Percentiles rank a stretch among this genome's conserved stretches.
Evolutionary conservation across 1,139 yeast species (phyloP).

Genomic region (Kodamaea ohmeri): DNA sequence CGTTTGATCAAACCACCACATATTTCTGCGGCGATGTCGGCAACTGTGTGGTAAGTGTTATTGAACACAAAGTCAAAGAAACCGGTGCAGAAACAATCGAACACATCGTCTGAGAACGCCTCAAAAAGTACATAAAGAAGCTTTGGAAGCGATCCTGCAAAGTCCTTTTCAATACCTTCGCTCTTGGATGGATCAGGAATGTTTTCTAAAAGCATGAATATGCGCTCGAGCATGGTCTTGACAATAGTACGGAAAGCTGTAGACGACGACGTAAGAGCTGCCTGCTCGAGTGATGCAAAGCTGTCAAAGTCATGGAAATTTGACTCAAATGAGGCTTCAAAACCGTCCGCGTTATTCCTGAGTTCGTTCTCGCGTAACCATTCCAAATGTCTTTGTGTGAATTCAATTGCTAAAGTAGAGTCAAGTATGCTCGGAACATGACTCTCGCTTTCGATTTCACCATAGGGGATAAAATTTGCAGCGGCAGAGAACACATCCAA

Average conservation of each 20-base stretch:
- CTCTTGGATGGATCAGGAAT: constrained; percentile 61
- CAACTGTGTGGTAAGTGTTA: constrained; percentile 62
- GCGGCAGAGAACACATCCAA: constrained; percentile 69
- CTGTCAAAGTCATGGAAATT: not conserved
- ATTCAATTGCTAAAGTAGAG: constrained; percentile 63
- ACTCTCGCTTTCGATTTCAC: constrained; percentile 33
- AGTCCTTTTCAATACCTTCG: constrained; percentile 48
- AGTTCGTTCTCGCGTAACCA: constrained; percentile 36
- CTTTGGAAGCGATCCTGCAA: constrained; percentile 60
- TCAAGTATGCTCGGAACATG: constrained; percentile 49
- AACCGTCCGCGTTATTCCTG: not conserved
- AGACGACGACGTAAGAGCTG: constrained; percentile 72
- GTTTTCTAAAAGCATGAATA: constrained; percentile 70
- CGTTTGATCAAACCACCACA: constrained; percentile 68
- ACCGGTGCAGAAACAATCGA: constrained; percentile 48
- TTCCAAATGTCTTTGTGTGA: constrained; percentile 62
- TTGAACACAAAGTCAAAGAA: constrained; percentile 56
- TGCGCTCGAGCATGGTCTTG: constrained; percentile 53
- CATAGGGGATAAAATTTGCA: constrained; percentile 71
- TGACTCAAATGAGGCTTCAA: not conserved
- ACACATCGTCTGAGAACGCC: constrained; percentile 65
- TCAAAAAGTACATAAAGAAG: constrained; percentile 67
- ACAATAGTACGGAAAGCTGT: constrained; percentile 66
- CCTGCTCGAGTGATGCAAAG: constrained; percentile 34
- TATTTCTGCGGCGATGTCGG: constrained; percentile 67